Percentiles rank a stretch among this genome's conserved stretches.
Conservation (phyloP, 2,329 filamentous ascomycete genomes). For the Pestalotiopsis sp. region DNA sequence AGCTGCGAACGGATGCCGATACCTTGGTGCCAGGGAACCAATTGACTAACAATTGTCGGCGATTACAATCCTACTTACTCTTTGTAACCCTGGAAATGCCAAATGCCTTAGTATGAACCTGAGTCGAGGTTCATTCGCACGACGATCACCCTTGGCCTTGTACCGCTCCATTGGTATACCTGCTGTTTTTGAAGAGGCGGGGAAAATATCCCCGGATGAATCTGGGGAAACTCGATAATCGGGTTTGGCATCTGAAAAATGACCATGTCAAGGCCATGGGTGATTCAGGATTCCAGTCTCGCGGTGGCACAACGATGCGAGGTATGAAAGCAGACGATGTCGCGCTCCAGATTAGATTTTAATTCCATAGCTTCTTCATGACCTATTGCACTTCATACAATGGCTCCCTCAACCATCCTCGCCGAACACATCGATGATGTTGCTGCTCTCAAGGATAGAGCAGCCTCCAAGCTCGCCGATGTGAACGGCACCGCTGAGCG, state of each 20-base stretch:
- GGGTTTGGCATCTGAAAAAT: background rate
- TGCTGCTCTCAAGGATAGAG: background rate
- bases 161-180: too few species aligned
- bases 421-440: conserved; percentile 6
- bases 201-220: conserved; percentile 3
- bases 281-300: background rate
- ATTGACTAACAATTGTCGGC: too few species aligned
- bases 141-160: too few species aligned
- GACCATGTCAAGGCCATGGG: background rate
- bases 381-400: background rate
- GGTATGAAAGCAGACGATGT: conserved; percentile 6
- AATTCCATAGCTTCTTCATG: background rate
- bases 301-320: background rate
- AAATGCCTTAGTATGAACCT: too few species aligned
- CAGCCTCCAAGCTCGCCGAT: background rate
- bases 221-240: background rate
- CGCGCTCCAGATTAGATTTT: background rate
- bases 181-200: too few species aligned
- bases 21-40: too few species aligned
- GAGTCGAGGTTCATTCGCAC: too few species aligned
- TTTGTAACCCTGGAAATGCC: too few species aligned
- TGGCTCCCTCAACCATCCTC: conserved; percentile 2
- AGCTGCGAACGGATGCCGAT: too few species aligned
- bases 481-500: background rate
- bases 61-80: too few species aligned